Evolutionary conservation across 2,329 filamentous ascomycete species (phyloP).

Genomic region (Cladophialophora carrionii): DNA sequence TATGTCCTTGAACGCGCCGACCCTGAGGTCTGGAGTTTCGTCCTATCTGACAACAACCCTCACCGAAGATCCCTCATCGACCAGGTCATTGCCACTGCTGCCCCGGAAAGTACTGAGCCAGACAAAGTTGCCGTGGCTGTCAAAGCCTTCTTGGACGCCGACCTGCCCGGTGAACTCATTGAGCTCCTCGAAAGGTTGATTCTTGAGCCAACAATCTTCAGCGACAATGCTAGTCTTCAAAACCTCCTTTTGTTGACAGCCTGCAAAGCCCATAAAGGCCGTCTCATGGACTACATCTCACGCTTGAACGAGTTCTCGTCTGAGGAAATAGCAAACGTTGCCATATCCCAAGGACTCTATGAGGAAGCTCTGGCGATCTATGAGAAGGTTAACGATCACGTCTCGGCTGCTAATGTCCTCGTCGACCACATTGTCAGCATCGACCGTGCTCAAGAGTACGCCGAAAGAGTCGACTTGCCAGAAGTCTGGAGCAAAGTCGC

Average conservation of each 20-base stretch:
- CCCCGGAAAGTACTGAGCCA: conserved; percentile 88
- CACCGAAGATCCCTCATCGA: conserved; percentile 92
- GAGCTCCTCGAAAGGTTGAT: conserved; percentile 99
- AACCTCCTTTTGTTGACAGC: conserved; percentile 96
- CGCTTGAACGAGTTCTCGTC: conserved; percentile 85
- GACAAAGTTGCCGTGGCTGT: conserved; percentile 95
- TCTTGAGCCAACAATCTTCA: conserved; percentile 98
- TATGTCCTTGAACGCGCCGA: conserved; percentile 93
- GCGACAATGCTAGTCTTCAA: conserved; percentile 93
- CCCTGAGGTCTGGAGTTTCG: conserved; percentile 88
- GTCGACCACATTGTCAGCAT: conserved; percentile 98
- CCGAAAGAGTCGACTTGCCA: conserved; percentile 88
- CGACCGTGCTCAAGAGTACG: conserved; percentile 92
- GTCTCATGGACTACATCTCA: conserved; percentile 95
- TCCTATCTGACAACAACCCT: conserved; percentile 92
- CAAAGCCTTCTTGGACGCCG: conserved; percentile 85
- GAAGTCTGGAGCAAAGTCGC: conserved; percentile 99
- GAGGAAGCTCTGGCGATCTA: conserved; percentile 98
- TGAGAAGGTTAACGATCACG: conserved; percentile 94
- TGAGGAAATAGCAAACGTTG: conserved; percentile 88
- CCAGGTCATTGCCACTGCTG: conserved; percentile 92
- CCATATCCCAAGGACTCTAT: conserved; percentile 89
- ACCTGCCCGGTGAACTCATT: conserved; percentile 91
- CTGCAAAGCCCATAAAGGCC: conserved; percentile 91
- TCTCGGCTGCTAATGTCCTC: conserved; percentile 83